A percentile compares a stretch with the other conserved stretches of the same genome.
Evolutionary conservation across 2,329 filamentous ascomycete species (phyloP).

Genomic region (Trichophyton mentagrophytes): DNA sequence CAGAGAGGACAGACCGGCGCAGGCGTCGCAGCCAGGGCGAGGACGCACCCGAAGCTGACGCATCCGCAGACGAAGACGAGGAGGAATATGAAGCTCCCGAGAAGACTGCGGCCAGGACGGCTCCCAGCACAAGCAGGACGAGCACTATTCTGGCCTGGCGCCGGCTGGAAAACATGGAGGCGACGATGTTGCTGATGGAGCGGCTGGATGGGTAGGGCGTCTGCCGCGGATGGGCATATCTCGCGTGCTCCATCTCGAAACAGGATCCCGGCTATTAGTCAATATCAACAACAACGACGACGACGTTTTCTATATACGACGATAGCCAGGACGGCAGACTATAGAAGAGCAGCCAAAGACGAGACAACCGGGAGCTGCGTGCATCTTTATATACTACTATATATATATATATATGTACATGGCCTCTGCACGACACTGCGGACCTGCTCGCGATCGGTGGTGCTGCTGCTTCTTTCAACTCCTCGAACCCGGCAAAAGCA

Average conservation of each 20-base stretch:
- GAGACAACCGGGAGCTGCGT: too few relatives aligned
- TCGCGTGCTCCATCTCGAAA: neutral
- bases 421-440: too few relatives aligned
- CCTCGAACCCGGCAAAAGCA: too few relatives aligned
- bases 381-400: too few relatives aligned
- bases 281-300: too few relatives aligned
- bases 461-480: too few relatives aligned
- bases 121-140: neutral
- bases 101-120: neutral
- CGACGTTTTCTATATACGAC: too few relatives aligned
- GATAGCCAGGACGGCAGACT: too few relatives aligned
- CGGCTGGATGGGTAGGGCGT: neutral
- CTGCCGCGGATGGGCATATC: neutral
- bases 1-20: conserved; percentile 1
- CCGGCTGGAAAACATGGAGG: neutral
- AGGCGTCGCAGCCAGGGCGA: neutral
- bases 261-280: too few relatives aligned
- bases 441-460: too few relatives aligned
- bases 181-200: neutral
- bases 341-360: too few relatives aligned
- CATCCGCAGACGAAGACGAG: neutral
- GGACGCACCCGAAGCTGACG: neutral
- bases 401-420: too few relatives aligned
- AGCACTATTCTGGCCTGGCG: neutral
- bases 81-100: neutral